Evolutionary conservation across 306 rosid species (phyloP).

Genomic region (Vigna angularis): DNA sequence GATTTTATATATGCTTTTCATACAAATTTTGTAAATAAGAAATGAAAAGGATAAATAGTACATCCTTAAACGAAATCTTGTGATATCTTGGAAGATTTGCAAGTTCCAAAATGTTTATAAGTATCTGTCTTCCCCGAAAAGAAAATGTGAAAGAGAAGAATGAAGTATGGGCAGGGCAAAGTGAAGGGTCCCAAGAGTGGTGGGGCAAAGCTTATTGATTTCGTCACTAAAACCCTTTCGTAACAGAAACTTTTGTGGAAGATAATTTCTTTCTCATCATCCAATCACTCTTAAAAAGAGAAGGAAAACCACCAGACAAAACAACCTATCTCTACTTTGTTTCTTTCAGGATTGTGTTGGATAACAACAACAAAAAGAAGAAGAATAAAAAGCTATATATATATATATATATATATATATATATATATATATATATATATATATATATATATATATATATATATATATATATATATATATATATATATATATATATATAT

Average conservation of each 20-base stretch:
- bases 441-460: not conserved
- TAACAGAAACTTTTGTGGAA: not conserved
- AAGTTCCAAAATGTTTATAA: not conserved
- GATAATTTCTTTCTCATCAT: not conserved
- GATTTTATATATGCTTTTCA: too few species aligned
- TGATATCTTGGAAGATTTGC: not conserved
- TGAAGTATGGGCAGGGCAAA: slow-evolving; percentile 1
- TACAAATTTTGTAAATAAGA: not conserved
- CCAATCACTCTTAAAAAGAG: not conserved
- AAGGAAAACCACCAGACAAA: not conserved
- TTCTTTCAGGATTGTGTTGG: not conserved
- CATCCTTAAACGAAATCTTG: too few species aligned
- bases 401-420: not conserved
- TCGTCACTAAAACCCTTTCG: not conserved
- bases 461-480: not conserved
- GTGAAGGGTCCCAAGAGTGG: not conserved
- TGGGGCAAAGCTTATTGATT: slow-evolving; percentile 1
- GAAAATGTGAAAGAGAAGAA: slow-evolving; percentile 1
- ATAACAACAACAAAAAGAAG: not conserved
- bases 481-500: not conserved
- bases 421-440: not conserved
- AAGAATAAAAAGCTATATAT: not conserved
- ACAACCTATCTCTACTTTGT: not conserved
- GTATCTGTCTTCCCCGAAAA: not conserved
- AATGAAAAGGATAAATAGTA: too few species aligned